Evolutionary conservation across 768 basidiomycete species (phyloP).

Genomic region (Boletus sensibilis): DNA sequence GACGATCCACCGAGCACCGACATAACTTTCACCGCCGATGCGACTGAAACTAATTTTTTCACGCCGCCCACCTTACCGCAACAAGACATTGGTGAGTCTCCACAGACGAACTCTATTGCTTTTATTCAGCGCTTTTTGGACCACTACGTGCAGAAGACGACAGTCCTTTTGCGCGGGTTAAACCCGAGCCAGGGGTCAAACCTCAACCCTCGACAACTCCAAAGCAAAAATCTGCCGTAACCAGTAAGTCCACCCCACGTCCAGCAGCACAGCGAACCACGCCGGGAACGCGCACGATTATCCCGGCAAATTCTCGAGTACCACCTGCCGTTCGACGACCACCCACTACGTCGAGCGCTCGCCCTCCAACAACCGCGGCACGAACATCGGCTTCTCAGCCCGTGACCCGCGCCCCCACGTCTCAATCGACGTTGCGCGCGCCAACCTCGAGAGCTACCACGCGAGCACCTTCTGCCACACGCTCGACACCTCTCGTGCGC

Average conservation of each 20-base stretch:
- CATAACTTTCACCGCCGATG: constrained; percentile 20
- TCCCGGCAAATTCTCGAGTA: constrained; percentile 5
- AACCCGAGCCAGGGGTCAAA: constrained; percentile 8
- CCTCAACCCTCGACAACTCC: constrained; percentile 2
- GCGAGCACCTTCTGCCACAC: constrained; percentile 15
- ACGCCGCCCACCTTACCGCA: constrained; percentile 14
- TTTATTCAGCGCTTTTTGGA: background rate
- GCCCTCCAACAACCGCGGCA: constrained; percentile 2
- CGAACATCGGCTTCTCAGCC: constrained; percentile 21
- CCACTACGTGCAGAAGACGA: constrained; percentile 25
- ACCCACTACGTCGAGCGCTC: constrained; percentile 3
- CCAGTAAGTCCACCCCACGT: constrained; percentile 7
- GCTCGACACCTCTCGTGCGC: constrained; percentile 19
- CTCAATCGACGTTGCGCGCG: constrained; percentile 19
- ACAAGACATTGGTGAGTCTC: constrained; percentile 25
- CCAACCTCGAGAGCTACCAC: constrained; percentile 21
- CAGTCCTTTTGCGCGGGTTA: constrained; percentile 24
- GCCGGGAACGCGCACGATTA: background rate
- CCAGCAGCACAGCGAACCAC: constrained; percentile 6
- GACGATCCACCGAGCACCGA: constrained; percentile 26
- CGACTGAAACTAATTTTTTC: constrained; percentile 26
- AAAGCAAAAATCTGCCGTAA: background rate
- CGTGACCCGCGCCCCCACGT: constrained; percentile 23
- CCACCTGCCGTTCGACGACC: constrained; percentile 12
- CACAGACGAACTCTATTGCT: background rate